Evolutionary conservation across 2,329 filamentous ascomycete species (phyloP).

Genomic region (Aspergillus sp.): DNA sequence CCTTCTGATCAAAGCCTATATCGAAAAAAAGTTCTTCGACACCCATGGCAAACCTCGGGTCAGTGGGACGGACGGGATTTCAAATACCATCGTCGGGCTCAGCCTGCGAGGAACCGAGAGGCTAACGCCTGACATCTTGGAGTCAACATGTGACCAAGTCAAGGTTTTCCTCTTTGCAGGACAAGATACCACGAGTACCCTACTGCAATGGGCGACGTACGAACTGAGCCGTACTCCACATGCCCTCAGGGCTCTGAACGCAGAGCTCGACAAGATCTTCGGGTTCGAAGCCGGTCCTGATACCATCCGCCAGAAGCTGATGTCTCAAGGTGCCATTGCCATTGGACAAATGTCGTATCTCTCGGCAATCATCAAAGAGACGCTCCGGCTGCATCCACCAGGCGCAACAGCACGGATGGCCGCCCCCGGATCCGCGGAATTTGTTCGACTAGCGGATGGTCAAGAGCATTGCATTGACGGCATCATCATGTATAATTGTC

Average conservation of each 20-base stretch:
- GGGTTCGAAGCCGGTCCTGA: constrained; percentile 41
- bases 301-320: constrained; percentile 21
- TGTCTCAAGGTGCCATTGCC: constrained; percentile 41
- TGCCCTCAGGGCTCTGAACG: constrained; percentile 37
- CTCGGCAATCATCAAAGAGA: constrained; percentile 55
- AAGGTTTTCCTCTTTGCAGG: constrained; percentile 47
- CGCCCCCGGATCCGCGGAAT: constrained; percentile 9
- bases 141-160: constrained; percentile 24
- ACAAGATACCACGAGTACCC: constrained; percentile 27
- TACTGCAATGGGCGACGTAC: constrained; percentile 23
- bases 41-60: not conserved
- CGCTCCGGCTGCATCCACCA: constrained; percentile 53
- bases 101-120: constrained; percentile 9
- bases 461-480: constrained; percentile 11
- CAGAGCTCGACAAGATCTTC: constrained; percentile 56
- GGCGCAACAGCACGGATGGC: constrained; percentile 15
- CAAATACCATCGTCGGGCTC: constrained; percentile 14
- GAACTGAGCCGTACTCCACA: constrained; percentile 20
- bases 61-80: not conserved
- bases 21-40: constrained; percentile 6
- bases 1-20: not conserved
- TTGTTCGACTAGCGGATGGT: constrained; percentile 7
- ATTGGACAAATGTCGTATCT: constrained; percentile 52
- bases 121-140: not conserved
- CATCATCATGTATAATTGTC: constrained; percentile 12